Percentiles rank a stretch among this genome's conserved stretches.
These are phyloP conservation scores for Aaosphaeria pasadenensis DNA, from an alignment of 2,329 filamentous ascomycete species.

Conservation along the genomic window DNA sequence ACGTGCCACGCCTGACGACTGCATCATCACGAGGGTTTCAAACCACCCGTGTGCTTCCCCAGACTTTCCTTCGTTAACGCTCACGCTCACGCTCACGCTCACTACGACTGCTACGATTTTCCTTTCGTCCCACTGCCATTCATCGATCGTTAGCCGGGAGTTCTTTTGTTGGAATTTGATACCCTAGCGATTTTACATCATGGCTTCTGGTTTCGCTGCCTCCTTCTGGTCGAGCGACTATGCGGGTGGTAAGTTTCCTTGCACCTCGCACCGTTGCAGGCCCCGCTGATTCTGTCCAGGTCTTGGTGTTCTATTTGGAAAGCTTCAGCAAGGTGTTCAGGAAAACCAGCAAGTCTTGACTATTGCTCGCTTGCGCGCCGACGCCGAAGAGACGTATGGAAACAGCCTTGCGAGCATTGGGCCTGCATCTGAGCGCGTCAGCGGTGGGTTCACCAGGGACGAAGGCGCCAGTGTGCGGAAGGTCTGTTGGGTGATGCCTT, in stretches of 20 bases:
- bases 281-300: slow-evolving; percentile 44
- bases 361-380: slow-evolving; percentile 88
- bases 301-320: slow-evolving; percentile 89
- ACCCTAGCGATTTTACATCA: slow-evolving; percentile 15
- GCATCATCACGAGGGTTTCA: slow-evolving; percentile 8
- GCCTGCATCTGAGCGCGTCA: slow-evolving; percentile 75
- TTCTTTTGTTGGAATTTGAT: slow-evolving; percentile 13
- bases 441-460: slow-evolving; percentile 81
- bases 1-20: slow-evolving; percentile 7
- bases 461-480: slow-evolving; percentile 96
- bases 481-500: slow-evolving; percentile 49
- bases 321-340: slow-evolving; percentile 92
- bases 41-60: slow-evolving; percentile 18
- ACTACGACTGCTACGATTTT: slow-evolving; percentile 3
- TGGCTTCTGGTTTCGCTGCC: slow-evolving; percentile 68
- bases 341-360: slow-evolving; percentile 94
- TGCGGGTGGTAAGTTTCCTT: slow-evolving; percentile 69
- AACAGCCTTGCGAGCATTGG: slow-evolving; percentile 78
- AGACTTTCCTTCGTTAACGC: slow-evolving; percentile 14
- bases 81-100: slow-evolving; percentile 22
- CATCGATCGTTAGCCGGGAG: slow-evolving; percentile 10
- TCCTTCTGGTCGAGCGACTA: slow-evolving; percentile 99
- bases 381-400: slow-evolving; percentile 89
- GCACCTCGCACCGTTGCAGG: not conserved
- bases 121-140: slow-evolving; percentile 6